Base-by-base conservation (phyloP, 768 basidiomycete species). In the Cystobasidium ongulense region DNA sequence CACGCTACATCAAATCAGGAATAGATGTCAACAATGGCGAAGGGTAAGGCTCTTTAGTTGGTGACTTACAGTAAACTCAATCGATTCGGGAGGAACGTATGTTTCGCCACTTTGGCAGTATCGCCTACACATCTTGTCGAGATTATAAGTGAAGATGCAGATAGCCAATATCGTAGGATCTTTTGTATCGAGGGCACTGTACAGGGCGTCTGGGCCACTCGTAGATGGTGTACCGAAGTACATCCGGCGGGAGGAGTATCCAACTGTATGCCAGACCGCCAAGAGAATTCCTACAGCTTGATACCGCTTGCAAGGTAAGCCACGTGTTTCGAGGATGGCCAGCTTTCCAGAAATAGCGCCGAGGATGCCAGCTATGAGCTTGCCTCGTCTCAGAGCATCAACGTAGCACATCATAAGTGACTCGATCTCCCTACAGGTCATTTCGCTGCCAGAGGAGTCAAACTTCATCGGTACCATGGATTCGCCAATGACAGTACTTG, bases 71-170 rank as follows among this genome's bases (percentile, higher is more conserved):
- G 54, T 33, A 5, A 71, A 54, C 33, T 71, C 68, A 15, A 71
- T 36, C 4, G 68, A 54, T n/a, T 71, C 68, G 11, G 54, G 68
- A 10, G 27, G 27, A 11, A 71, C 35, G n/a, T 33, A 39, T 3
- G 33, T 36, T 11, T 36, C 33, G 4, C 53, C 36, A 13, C 36
- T 46, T 10, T 54, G 50, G n/a, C 36, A 33, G 43, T 71, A 71
- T 11, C 68, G 68, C n/a, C 68, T 5, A 31, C 50, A 71, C 68
- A 71, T 71, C 18, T 52, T 54, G 17, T 71, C 68, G 1, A 71
- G 27, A 54, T 25, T 46, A 52, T 36, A 36, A n/a, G 52, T 71
- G 53, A 71, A 71, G 8, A 54, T 71, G 35, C 68, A 71, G 21
- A 71, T 46, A 43, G 54, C 53, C 35, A 29, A 35, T 8, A 71